Base-by-base conservation (phyloP, 2,329 filamentous ascomycete species). In the Rasamsonia emersonii region DNA sequence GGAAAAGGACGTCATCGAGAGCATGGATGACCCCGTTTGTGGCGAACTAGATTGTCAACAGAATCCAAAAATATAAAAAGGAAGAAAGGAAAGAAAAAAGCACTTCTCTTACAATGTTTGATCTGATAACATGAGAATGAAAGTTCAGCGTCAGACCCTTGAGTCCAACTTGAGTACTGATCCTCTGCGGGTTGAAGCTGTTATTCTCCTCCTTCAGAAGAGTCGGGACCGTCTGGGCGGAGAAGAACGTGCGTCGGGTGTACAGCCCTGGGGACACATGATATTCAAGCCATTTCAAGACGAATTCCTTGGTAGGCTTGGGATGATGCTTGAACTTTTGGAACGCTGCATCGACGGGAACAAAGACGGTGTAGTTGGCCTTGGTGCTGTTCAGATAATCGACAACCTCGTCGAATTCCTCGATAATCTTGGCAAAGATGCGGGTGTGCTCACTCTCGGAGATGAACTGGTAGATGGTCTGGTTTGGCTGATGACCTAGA, bases 21-120 rank as follows among this genome's bases (percentile, higher is more conserved):
- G 73, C 82, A 56, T 93, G 86, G 41, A 91, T 74, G 27, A 89
- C 68, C 21, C 86, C 85, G 50, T 93, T 93, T 39, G 74, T 79
- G 24, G 76, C 79, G 50, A 73, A 70, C 76, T 79, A 24, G 19
- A 13, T 6, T 26, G 14, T 30, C 10, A 3, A 26, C 20, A 24
- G 26, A 17, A 33, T 10, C 29, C 14, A 31, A 10, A 14, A 28
- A 10, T 23, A 10, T 15, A 25, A 15, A 11, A n/a, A 1, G 15
- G 7, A 5, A 13, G 18, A 11, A 14, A 15, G 10, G 5, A 13
- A n/a, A 17, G 5, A 18, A 9, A 18, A 6, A 21, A 8, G 9
- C 35, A n/a, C n/a, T n/a, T n/a, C n/a, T 29, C 50, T 49, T 62
- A 82, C 77, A 44, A 89, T 73, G 57, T 93, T 74, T 36, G 75